These are phyloP conservation scores for Crithidia bombi DNA, from an alignment of 208 protist genomes.

Conservation along the genomic window DNA sequence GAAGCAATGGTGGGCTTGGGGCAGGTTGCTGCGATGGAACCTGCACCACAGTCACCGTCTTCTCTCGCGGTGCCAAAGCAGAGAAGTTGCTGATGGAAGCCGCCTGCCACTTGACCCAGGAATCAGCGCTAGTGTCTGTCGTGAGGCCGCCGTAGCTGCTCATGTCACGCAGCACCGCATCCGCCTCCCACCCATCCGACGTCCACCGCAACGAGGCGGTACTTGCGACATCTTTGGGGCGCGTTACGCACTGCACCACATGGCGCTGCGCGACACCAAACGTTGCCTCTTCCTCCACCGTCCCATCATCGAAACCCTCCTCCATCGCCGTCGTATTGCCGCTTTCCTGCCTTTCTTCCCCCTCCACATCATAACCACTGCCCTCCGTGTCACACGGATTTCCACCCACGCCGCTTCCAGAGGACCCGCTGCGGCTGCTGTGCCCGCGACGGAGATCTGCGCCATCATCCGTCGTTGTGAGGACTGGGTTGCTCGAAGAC, in stretches of 20 bases:
- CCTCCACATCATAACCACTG: too few species aligned
- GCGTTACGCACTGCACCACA: too few species aligned
- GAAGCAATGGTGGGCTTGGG: not conserved
- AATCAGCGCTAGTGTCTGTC: not conserved
- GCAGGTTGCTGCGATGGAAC: not conserved
- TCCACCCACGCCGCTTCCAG: too few species aligned
- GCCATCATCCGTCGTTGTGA: not conserved
- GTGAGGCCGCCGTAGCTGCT: conserved; percentile 25
- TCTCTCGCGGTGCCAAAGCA: not conserved
- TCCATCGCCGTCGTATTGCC: too few species aligned
- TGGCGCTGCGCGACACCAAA: too few species aligned
- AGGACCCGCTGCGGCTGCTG: not conserved
- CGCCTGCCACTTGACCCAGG: not conserved
- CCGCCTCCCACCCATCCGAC: not conserved
- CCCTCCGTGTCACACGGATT: too few species aligned
- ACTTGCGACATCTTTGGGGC: not conserved
- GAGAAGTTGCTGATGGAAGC: not conserved
- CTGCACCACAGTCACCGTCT: not conserved
- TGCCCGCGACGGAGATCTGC: conserved; percentile 4
- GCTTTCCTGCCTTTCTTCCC: not conserved
- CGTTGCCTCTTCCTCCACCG: too few species aligned
- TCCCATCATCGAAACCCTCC: too few species aligned
- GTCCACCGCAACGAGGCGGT: not conserved
- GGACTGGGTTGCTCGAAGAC: conserved; percentile 49
- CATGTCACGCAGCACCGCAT: not conserved